A percentile compares a stretch with the other conserved stretches of the same genome.
These are phyloP conservation scores for Lipomyces sp. DNA, from an alignment of 805 yeast genomes.

Conservation along the genomic window DNA sequence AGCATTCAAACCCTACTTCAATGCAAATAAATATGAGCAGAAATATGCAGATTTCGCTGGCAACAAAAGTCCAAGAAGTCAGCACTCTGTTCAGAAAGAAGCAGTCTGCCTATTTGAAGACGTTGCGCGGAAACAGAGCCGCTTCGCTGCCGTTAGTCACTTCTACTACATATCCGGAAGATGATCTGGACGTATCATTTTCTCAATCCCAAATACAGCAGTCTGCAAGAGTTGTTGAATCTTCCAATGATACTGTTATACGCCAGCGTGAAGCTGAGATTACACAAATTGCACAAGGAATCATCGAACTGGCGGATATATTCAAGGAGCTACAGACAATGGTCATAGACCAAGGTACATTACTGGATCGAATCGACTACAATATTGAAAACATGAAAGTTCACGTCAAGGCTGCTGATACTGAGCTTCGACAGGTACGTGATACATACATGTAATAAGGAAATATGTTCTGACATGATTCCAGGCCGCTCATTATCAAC, in stretches of 20 bases:
- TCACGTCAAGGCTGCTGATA: conserved; percentile 75
- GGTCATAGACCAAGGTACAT: conserved; percentile 94
- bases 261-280: conserved; percentile 88
- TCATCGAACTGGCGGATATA: conserved; percentile 87
- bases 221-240: conserved; percentile 27
- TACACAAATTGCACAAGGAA: conserved; percentile 89
- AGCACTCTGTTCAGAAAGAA: conserved; percentile 80
- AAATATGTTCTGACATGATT: conserved; percentile 28
- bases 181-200: conserved; percentile 38
- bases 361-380: conserved; percentile 91
- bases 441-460: neutral
- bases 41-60: conserved; percentile 83
- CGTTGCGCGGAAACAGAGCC: conserved; percentile 67
- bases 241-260: conserved; percentile 51
- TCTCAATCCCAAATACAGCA: conserved; percentile 44
- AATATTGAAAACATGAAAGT: conserved; percentile 80
- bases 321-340: conserved; percentile 90
- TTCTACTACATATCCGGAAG: conserved; percentile 38
- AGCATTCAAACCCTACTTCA: conserved; percentile 45
- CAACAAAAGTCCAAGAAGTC: conserved; percentile 77
- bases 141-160: conserved; percentile 39
- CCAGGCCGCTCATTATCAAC: conserved; percentile 81
- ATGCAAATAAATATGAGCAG: conserved; percentile 69
- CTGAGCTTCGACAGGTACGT: conserved; percentile 56
- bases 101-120: conserved; percentile 87